phyloP scores from a whole-genome alignment of 257 asterid genomes.

The Echium plantagineum region DNA sequence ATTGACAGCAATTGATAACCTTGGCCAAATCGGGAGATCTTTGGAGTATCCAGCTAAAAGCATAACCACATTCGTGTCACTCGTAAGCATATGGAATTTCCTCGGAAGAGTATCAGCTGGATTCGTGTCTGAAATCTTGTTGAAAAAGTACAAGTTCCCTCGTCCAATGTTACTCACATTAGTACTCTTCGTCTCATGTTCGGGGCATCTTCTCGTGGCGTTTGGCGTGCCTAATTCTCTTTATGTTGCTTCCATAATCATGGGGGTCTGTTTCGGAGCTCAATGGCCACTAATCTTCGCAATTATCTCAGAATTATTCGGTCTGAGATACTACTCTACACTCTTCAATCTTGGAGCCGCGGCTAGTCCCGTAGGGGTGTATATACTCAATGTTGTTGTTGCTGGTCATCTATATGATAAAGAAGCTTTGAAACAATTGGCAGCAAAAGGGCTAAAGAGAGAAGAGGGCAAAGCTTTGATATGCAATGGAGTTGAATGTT shows the following conservation, averaged over 20 bases:
- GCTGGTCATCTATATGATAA: constrained; percentile 44
- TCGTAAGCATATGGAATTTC: constrained; percentile 43
- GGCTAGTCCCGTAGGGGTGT: constrained; percentile 46
- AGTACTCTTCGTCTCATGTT: constrained; percentile 29
- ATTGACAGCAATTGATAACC: constrained; percentile 34
- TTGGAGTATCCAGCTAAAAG: constrained; percentile 27
- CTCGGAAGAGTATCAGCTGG: constrained; percentile 38
- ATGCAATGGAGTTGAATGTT: constrained; percentile 39
- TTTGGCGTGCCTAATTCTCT: constrained; percentile 34
- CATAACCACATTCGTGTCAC: constrained; percentile 33
- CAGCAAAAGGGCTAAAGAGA: constrained; percentile 21
- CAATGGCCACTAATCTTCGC: constrained; percentile 43
- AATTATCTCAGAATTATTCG: constrained; percentile 37
- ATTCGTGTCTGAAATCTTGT: constrained; percentile 24
- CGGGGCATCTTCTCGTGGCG: constrained; percentile 37
- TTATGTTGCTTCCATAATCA: constrained; percentile 27
- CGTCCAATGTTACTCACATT: constrained; percentile 32
- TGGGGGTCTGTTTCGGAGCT: constrained; percentile 43
- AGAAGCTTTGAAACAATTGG: constrained; percentile 34
- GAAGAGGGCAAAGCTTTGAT: constrained; percentile 27
- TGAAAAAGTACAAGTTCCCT: constrained; percentile 32
- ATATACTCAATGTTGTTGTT: constrained; percentile 36
- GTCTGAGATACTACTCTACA: constrained; percentile 42
- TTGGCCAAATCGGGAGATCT: constrained; percentile 35
- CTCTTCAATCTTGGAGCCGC: constrained; percentile 41